Conservation (phyloP, 202 grass and related monocot genomes). For the Panicum hallii region DNA sequence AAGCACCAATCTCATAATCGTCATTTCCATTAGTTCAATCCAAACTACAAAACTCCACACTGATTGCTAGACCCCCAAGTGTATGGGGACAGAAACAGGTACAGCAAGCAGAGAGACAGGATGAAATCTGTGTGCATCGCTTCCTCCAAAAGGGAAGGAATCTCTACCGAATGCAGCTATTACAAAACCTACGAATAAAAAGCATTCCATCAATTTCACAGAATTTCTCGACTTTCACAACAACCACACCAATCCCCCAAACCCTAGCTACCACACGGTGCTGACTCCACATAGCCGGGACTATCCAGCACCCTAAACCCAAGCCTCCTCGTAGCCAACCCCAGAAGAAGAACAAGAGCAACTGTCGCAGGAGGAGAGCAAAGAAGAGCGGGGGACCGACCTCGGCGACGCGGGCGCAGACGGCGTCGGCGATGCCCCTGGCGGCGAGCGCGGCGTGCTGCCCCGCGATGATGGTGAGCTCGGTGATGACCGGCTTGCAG, state of each 20-base stretch:
- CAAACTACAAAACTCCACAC: background rate
- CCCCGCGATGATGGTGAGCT: slow-evolving; percentile 88
- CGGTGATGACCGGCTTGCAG: slow-evolving; percentile 97
- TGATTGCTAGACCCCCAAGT: background rate
- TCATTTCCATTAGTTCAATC: slow-evolving; percentile 15
- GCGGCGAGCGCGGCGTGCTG: slow-evolving; percentile 67
- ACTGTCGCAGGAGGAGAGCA: background rate
- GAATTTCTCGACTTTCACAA: background rate
- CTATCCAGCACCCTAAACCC: background rate
- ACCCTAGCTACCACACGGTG: slow-evolving; percentile 19
- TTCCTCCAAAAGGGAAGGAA: background rate
- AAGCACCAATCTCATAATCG: background rate
- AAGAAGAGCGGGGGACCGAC: slow-evolving; percentile 38
- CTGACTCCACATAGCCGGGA: background rate
- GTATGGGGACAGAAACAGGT: background rate
- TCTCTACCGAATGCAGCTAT: background rate
- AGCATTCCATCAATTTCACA: background rate
- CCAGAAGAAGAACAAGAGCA: background rate
- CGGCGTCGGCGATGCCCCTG: slow-evolving; percentile 68
- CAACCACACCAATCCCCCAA: slow-evolving; percentile 8
- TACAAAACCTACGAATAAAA: background rate
- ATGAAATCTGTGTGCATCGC: background rate
- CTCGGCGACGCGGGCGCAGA: slow-evolving; percentile 87
- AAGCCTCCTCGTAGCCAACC: background rate
- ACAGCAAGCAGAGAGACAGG: background rate